phyloP scores from a whole-genome alignment of 139 green algal species.

The Chlorella sp. region DNA sequence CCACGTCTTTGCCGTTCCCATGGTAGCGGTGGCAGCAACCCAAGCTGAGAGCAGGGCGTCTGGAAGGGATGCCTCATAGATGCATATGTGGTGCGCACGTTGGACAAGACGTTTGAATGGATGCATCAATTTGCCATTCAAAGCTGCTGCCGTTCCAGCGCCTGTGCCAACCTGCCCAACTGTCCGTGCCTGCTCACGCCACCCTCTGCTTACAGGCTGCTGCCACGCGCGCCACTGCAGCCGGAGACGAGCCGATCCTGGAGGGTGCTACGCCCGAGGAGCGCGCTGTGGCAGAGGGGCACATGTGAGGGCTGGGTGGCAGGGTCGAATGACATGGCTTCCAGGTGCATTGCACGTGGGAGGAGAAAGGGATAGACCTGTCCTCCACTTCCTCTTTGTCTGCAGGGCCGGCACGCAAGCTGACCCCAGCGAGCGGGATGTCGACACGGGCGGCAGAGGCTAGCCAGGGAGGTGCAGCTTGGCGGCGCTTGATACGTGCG shows the following conservation, averaged over 20 bases:
- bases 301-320: neutral
- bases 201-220: neutral
- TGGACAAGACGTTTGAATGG: no score
- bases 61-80: no score
- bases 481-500: neutral
- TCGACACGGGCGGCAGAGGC: constrained; percentile 16
- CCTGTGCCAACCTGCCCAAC: no score
- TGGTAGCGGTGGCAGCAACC: no score
- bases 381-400: neutral
- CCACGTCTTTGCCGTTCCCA: no score
- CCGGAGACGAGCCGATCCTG: constrained; percentile 26
- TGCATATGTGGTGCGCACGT: neutral
- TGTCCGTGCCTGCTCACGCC: neutral
- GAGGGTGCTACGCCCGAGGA: constrained; percentile 26
- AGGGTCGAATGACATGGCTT: no score
- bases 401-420: constrained; percentile 11
- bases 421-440: constrained; percentile 6
- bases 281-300: constrained; percentile 22
- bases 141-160: no score
- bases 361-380: no score
- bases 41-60: no score
- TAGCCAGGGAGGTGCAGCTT: constrained; percentile 1
- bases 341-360: no score
- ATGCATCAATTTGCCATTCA: no score
- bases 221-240: neutral